A percentile compares a stretch with the other conserved stretches of the same genome.
These are phyloP conservation scores for Gonium pectorale DNA, from an alignment of 139 green algal species.

Conservation along the genomic window DNA sequence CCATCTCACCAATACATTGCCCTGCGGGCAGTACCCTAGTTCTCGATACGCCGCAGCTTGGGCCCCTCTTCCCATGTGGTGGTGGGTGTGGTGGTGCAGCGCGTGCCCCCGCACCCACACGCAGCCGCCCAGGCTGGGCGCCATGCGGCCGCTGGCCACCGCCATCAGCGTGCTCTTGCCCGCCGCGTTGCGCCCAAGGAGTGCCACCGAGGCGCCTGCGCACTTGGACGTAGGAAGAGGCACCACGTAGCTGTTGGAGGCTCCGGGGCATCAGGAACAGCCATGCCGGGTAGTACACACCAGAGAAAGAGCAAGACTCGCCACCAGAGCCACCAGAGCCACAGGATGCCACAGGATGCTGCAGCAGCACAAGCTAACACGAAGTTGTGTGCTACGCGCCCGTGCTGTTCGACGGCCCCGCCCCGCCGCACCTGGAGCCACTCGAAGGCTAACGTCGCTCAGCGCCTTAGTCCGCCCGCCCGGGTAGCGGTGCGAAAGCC, in stretches of 20 bases:
- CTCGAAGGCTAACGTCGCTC: neutral
- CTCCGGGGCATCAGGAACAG: neutral
- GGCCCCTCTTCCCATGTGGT: too few relatives aligned
- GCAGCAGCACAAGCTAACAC: too few relatives aligned
- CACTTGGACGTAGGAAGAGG: too few relatives aligned
- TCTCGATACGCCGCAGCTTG: neutral
- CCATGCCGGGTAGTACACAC: too few relatives aligned
- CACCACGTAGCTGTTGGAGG: neutral
- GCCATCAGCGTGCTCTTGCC: constrained; percentile 27
- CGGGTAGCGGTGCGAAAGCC: neutral
- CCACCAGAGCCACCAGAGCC: too few relatives aligned
- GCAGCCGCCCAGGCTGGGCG: neutral
- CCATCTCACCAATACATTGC: constrained; percentile 6
- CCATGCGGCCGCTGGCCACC: neutral
- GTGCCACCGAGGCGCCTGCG: constrained; percentile 26
- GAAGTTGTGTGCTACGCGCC: too few relatives aligned
- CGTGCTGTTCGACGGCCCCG: neutral
- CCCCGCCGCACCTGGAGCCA: neutral
- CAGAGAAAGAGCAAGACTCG: too few relatives aligned
- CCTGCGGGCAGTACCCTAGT: constrained; percentile 31
- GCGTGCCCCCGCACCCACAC: neutral
- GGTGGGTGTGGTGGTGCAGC: too few relatives aligned
- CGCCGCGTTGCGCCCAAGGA: constrained; percentile 30
- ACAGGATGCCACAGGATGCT: too few relatives aligned
- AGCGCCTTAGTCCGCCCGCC: neutral